Conservation (phyloP, 164 flowering plant species). For the Kalanchoe fedtschenkoi region DNA sequence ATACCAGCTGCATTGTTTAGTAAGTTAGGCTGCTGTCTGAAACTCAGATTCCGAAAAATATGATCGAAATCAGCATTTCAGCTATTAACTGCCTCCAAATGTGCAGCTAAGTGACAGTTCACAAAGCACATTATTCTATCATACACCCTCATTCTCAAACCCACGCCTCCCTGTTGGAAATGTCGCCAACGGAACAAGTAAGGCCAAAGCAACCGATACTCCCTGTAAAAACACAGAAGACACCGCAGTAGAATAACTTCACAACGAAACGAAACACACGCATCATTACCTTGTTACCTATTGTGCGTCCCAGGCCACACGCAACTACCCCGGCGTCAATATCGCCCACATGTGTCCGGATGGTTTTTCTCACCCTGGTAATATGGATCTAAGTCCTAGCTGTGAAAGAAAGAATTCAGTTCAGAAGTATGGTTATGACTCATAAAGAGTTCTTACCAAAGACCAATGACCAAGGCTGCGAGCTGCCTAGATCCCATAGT, state of each 20-base stretch:
- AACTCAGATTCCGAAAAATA: constrained; percentile 63
- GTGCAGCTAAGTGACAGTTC: constrained; percentile 98
- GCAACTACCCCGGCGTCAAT: constrained; percentile 94
- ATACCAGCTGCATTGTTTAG: constrained; percentile 65
- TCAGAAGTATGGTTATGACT: not conserved
- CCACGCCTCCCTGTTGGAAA: constrained; percentile 85
- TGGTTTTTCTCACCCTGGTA: constrained; percentile 68
- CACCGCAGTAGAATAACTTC: not conserved
- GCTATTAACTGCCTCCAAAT: constrained; percentile 88
- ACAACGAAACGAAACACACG: not conserved
- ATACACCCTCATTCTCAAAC: constrained; percentile 83
- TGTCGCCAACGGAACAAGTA: not conserved
- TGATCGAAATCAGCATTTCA: constrained; percentile 98
- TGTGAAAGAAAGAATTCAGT: not conserved
- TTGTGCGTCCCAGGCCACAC: constrained; percentile 96
- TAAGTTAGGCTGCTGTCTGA: constrained; percentile 53
- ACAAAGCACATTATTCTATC: constrained; percentile 86
- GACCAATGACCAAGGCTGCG: constrained; percentile 82
- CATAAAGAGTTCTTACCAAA: constrained; percentile 42
- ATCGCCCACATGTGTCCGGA: constrained; percentile 72
- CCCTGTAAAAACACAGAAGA: no score
- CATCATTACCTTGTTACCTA: constrained; percentile 81
- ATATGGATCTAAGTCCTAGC: not conserved
- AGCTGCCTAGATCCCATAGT: constrained; percentile 93
- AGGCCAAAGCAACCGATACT: not conserved